A percentile compares a stretch with the other conserved stretches of the same genome.
These are phyloP conservation scores for Rhynchosporium graminicola DNA, from an alignment of 2,329 filamentous ascomycete species.

Conservation along the genomic window DNA sequence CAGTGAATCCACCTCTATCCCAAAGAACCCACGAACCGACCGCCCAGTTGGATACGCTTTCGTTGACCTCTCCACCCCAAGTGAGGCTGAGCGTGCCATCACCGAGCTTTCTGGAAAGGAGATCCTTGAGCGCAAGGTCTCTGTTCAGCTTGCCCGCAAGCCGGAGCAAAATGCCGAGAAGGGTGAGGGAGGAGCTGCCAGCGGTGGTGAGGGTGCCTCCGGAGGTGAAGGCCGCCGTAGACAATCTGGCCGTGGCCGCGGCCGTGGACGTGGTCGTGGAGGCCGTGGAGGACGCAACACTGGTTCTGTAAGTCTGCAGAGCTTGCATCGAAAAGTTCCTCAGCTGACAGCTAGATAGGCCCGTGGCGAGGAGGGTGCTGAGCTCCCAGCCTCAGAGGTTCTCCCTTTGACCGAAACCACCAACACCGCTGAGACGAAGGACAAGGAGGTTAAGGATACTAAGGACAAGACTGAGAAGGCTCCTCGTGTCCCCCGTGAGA, in stretches of 20 bases:
- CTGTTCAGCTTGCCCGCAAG: slow-evolving; percentile 97
- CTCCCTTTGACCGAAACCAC: slow-evolving; percentile 63
- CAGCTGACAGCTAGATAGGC: slow-evolving; percentile 32
- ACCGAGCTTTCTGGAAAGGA: slow-evolving; percentile 94
- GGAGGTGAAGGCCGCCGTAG: slow-evolving; percentile 67
- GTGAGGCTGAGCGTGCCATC: slow-evolving; percentile 94
- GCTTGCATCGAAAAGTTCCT: slow-evolving; percentile 26
- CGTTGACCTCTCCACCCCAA: slow-evolving; percentile 92
- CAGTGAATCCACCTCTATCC: slow-evolving; percentile 98
- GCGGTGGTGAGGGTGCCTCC: slow-evolving; percentile 68
- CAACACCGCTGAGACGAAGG: slow-evolving; percentile 53
- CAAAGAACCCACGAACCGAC: slow-evolving; percentile 98
- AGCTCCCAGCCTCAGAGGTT: slow-evolving; percentile 53
- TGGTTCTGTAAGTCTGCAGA: slow-evolving; percentile 58
- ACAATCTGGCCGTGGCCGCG: slow-evolving; percentile 65
- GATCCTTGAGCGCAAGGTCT: slow-evolving; percentile 98
- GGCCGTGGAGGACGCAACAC: slow-evolving; percentile 64
- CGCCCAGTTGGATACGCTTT: slow-evolving; percentile 99
- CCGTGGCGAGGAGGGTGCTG: slow-evolving; percentile 44
- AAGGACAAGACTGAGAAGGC: slow-evolving; percentile 42
- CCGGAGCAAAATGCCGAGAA: slow-evolving; percentile 83
- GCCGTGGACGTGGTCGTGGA: slow-evolving; percentile 66
- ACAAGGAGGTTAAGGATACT: slow-evolving; percentile 48
- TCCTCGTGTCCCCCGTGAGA: slow-evolving; percentile 58
- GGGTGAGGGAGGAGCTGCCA: slow-evolving; percentile 66